Evolutionary conservation across 1,284 basidiomycete species (phyloP).

Genomic region (Leccinum fuscescens): DNA sequence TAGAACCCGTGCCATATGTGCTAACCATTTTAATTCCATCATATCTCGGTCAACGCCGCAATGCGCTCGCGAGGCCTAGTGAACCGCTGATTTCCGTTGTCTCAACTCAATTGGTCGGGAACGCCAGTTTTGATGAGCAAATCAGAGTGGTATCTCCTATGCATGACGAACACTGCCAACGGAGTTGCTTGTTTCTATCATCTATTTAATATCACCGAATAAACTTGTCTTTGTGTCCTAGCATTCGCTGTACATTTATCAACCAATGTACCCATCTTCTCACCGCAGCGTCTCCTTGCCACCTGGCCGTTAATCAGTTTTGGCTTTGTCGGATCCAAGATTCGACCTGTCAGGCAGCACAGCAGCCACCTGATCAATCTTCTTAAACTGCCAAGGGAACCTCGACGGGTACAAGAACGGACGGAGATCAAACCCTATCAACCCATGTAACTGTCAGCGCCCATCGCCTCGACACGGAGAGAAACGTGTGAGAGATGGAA

Average conservation of each 20-base stretch:
- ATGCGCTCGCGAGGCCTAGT: background rate
- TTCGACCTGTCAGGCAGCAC: conserved; percentile 70
- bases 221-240: conserved; percentile 1
- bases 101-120: too few relatives aligned
- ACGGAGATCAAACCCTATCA: conserved; percentile 85
- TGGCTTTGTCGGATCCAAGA: conserved; percentile 34
- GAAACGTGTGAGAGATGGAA: background rate
- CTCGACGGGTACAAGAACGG: conserved; percentile 94
- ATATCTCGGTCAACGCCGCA: background rate
- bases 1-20: background rate
- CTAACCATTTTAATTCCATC: background rate
- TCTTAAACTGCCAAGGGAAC: conserved; percentile 95
- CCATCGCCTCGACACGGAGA: background rate
- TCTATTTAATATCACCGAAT: background rate
- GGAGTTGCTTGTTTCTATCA: background rate
- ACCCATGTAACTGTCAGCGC: conserved; percentile 4
- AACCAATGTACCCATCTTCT: conserved; percentile 1
- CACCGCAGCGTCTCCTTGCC: conserved; percentile 22
- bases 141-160: too few relatives aligned
- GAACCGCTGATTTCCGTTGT: background rate
- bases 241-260: conserved; percentile 15
- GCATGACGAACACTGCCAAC: too few relatives aligned
- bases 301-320: conserved; percentile 40
- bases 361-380: conserved; percentile 85
- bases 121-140: too few relatives aligned